Evolutionary conservation across 805 yeast species (phyloP).

Genomic region (Lachancea fermentati): DNA sequence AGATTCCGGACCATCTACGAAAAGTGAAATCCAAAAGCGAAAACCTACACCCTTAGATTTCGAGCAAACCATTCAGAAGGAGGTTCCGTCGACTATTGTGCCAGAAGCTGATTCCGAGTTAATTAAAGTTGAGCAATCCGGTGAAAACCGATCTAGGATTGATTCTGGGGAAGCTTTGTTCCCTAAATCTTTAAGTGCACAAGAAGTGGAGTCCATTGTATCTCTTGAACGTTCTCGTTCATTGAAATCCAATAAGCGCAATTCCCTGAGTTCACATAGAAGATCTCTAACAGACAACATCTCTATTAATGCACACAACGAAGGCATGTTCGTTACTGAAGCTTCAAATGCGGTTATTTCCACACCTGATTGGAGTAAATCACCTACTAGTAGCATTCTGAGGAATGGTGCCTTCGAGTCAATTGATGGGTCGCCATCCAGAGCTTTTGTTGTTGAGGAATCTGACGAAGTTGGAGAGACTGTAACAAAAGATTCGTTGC

Average conservation of each 20-base stretch:
- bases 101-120: conserved; percentile 1
- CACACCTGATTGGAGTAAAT: conserved; percentile 34
- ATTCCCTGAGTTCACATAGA: conserved; percentile 29
- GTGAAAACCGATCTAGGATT: conserved; percentile 15
- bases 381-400: conserved; percentile 35
- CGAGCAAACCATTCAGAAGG: conserved; percentile 11
- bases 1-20: background rate
- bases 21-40: conserved; percentile 14
- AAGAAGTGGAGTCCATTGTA: conserved; percentile 71
- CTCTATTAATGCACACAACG: conserved; percentile 37
- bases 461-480: background rate
- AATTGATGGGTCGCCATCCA: conserved; percentile 19
- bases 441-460: conserved; percentile 1
- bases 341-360: conserved; percentile 26
- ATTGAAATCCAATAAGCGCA: conserved; percentile 39
- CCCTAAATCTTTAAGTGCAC: conserved; percentile 60
- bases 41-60: conserved; percentile 29
- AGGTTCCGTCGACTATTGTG: background rate
- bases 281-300: conserved; percentile 31
- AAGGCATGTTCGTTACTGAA: conserved; percentile 45
- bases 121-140: background rate
- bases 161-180: conserved; percentile 56
- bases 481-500: background rate
- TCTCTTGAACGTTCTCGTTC: conserved; percentile 66
- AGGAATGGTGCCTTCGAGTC: conserved; percentile 31